Base-by-base conservation (phyloP, 2,329 filamentous ascomycete genomes). In the Truncatella angustata region DNA sequence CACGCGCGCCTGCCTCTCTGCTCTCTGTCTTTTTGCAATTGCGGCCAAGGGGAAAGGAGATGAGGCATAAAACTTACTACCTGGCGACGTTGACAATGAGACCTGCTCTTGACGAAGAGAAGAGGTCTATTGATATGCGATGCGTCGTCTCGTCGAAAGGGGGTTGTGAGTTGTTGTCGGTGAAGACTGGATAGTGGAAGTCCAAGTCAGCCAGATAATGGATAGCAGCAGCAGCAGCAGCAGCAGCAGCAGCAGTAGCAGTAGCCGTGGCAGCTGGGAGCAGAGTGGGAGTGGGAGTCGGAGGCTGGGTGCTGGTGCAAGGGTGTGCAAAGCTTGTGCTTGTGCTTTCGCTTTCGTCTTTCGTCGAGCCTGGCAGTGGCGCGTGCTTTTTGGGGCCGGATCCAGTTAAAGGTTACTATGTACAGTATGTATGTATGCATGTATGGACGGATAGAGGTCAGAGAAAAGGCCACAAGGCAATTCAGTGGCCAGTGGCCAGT, bases 101-200 rank as follows among this genome's bases (percentile, higher is more conserved):
- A 66, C 65, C 65, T 66, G 65, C 65, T 67, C 65, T 56, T 58
- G 61, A 64, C 65, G 57, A 65, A 66, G 65, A 66, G 65, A 67
- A 54, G 49, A 42, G 34, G 40, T 54, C 66, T 54, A 62, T 58
- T 57, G 60, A 60, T 60, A 63, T 62, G 60, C 51, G 49, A 47
- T 54, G 42, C 44, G 45, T 49, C 24, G 49, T 54, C 44, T 61
- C 56, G 65, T 30, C 59, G 60, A 63, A 60, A 60, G 57, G 60
- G 60, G 62, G 60, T 53, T 58, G 60, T 34, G 20, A 28, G 23
- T 61, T 60, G 64, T 63, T 63, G 53, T 54, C 63, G 64, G 65
- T 66, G 64, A 66, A 64, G 63, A 60, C 59, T n/a, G n/a, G n/a
- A n/a, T n/a, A n/a, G n/a, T n/a, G n/a, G n/a, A n/a, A n/a, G n/a